A percentile compares a stretch with the other conserved stretches of the same genome.
Evolutionary conservation across 495 filamentous ascomycete genomes (phyloP).

Genomic region (Aspergillus wentii): DNA sequence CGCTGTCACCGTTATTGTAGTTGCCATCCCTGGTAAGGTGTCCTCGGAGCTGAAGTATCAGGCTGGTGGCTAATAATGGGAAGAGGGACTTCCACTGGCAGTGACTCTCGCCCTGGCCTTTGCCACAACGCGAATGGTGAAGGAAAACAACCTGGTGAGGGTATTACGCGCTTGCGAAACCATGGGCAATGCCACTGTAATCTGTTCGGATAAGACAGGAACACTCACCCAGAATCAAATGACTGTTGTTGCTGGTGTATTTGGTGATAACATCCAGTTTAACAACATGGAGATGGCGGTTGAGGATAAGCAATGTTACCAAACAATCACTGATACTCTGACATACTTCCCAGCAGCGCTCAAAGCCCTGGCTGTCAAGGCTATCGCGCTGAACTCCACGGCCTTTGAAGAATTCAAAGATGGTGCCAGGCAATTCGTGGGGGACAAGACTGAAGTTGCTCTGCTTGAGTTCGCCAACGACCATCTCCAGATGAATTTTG

Average conservation of each 20-base stretch:
- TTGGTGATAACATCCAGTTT: too few relatives aligned
- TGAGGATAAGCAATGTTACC: too few relatives aligned
- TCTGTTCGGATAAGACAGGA: slow-evolving; percentile 67
- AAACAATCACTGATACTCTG: slow-evolving; percentile 31
- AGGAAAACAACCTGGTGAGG: slow-evolving; percentile 65
- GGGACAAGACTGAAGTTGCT: slow-evolving; percentile 71
- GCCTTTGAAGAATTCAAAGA: slow-evolving; percentile 59
- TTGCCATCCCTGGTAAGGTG: slow-evolving; percentile 59
- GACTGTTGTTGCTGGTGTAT: slow-evolving; percentile 63
- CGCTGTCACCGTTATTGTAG: slow-evolving; percentile 65
- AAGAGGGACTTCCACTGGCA: slow-evolving; percentile 62
- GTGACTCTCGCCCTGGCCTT: slow-evolving; percentile 65
- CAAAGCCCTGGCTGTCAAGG: slow-evolving; percentile 50
- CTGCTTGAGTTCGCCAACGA: slow-evolving; percentile 57
- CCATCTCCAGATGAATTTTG: slow-evolving; percentile 59
- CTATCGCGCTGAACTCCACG: slow-evolving; percentile 61
- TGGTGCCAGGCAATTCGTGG: slow-evolving; percentile 53
- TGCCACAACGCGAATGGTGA: slow-evolving; percentile 66
- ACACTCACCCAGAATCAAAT: slow-evolving; percentile 67
- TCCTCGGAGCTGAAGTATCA: background rate
- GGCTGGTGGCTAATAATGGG: slow-evolving; percentile 8
- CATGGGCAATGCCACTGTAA: slow-evolving; percentile 66
- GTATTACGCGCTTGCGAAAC: slow-evolving; percentile 65
- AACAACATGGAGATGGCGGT: too few relatives aligned
- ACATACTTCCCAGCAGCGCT: slow-evolving; percentile 31